Conservation (phyloP, 352 stramenopile genomes). For the Pythium sp. region DNA sequence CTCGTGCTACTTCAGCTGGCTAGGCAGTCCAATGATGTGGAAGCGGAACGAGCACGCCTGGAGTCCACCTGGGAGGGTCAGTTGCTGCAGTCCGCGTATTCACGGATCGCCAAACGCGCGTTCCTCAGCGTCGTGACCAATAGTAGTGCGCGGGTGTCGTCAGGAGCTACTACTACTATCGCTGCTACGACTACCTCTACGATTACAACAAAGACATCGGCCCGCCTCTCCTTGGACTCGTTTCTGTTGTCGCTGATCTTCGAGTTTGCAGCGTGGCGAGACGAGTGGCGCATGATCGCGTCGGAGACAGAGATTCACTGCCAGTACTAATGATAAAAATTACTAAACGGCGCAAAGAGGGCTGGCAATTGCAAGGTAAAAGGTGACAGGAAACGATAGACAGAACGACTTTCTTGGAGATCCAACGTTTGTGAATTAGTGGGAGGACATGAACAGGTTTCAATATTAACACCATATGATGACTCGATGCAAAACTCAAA, state of each 20-base stretch:
- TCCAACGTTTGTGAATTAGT: no score
- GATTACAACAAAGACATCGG: background rate
- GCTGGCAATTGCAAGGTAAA: no score
- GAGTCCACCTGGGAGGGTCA: background rate
- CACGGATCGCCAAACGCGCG: background rate
- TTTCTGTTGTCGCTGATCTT: slow-evolving; percentile 1
- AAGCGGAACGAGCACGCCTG: background rate
- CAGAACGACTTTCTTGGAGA: no score
- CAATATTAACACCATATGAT: background rate
- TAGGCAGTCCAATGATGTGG: background rate
- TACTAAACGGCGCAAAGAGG: background rate
- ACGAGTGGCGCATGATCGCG: background rate
- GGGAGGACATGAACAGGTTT: background rate
- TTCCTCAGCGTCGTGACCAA: slow-evolving; percentile 3
- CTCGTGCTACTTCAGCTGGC: background rate
- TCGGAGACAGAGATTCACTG: background rate
- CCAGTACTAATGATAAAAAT: background rate
- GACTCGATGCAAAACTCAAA: background rate
- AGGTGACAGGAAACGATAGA: no score
- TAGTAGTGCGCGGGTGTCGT: background rate
- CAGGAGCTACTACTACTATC: background rate
- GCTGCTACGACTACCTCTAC: background rate
- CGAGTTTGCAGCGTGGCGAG: background rate
- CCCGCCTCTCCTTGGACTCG: background rate
- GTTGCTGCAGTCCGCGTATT: background rate